Base-by-base conservation (phyloP, 345 rosid species). In the Murraya paniculata region DNA sequence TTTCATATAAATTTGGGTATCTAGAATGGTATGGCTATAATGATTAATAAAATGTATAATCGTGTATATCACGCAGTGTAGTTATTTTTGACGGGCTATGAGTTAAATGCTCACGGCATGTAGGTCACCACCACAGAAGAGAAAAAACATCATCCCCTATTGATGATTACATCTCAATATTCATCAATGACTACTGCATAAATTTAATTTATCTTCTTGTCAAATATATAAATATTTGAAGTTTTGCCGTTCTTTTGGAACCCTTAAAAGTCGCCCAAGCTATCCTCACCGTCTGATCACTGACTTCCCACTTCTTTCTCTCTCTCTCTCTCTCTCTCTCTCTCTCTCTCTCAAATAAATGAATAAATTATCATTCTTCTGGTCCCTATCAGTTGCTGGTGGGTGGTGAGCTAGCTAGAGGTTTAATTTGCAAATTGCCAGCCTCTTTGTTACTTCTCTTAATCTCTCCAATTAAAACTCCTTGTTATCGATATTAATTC, bases 381-480 rank as follows among this genome's bases (percentile, higher is more conserved):
- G 18, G 94, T 87, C 91, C 78, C 87, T 79, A 85, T 91, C 98
- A 90, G 85, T 91, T 79, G 89, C 89, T 84, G 97, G 93, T 92
- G 84, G 89, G 71, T 74, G 77, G 82, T 86, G 78, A 6, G 33
- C 45, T 72, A 76, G 85, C 45, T 68, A 76, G 85, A 86, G 82
- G 77, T 79, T 68, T 45, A 45, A 45, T 13, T 41, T 77, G 79
- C 85, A 53, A 53, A 53, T 5, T 53, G 57, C 22, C 22, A 73
- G 73, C 69, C 72, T 78, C 84, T 73, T 76, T 84, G 71, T 77
- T 80, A 35, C 77, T 83, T 21, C 31, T 72, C 33, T 27, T 24
- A 41, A 66, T 55, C 66, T 72, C 76, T 36, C 59, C 62, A 59
- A 74, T 59, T 19, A 30, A 50, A 73, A 56, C 72, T 71, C 72